Evolutionary conservation across 768 basidiomycete genomes (phyloP).

Genomic region (Leccinum barrowsii): DNA sequence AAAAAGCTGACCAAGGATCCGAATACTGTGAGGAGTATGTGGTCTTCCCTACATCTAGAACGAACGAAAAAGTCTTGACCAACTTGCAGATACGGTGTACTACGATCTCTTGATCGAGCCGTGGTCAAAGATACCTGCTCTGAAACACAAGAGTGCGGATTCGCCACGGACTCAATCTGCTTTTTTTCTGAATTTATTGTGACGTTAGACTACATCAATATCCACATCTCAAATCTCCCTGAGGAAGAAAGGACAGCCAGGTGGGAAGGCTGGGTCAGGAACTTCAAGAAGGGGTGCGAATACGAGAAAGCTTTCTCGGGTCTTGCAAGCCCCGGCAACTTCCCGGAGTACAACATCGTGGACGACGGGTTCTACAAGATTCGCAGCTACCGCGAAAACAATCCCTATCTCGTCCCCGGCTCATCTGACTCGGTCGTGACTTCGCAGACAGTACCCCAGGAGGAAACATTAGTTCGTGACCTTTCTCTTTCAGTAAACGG

Average conservation of each 20-base stretch:
- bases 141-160: neutral
- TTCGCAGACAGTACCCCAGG: neutral
- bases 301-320: neutral
- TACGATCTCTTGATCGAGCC: neutral
- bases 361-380: neutral
- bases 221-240: neutral
- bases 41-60: neutral
- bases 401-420: neutral
- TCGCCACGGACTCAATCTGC: neutral
- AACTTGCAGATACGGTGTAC: neutral
- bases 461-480: neutral
- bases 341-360: slow-evolving; percentile 1
- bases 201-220: slow-evolving; percentile 1
- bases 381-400: neutral
- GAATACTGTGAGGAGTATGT: slow-evolving; percentile 2
- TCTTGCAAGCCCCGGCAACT: neutral
- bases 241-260: neutral
- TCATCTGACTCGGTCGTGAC: neutral
- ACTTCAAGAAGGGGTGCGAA: slow-evolving; percentile 1
- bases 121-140: neutral
- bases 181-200: neutral
- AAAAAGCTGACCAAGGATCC: neutral
- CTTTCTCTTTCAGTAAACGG: neutral
- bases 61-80: neutral
- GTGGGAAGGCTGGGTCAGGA: neutral